phyloP scores from a whole-genome alignment of 345 rosid species.

The Rubroshorea leprosula region DNA sequence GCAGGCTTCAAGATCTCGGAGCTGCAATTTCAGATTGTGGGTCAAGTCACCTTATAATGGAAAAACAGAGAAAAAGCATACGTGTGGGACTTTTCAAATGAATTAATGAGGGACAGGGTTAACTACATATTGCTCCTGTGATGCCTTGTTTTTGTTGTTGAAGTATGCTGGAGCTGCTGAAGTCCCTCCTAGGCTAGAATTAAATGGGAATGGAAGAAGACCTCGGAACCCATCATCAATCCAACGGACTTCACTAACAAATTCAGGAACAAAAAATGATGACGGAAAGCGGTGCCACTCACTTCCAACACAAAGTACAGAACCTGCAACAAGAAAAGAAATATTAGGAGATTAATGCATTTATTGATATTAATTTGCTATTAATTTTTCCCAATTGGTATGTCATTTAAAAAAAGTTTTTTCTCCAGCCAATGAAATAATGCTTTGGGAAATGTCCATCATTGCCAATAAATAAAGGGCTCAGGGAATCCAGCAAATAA shows the following conservation, averaged over 20 bases:
- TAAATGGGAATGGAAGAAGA: conserved; percentile 89
- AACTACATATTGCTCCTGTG: conserved; percentile 74
- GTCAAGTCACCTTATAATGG: background rate
- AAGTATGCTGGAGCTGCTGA: conserved; percentile 82
- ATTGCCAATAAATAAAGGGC: no score
- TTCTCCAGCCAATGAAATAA: no score
- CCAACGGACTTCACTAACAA: conserved; percentile 70
- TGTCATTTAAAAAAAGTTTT: background rate
- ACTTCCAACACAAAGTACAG: conserved; percentile 91
- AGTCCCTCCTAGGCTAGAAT: conserved; percentile 82
- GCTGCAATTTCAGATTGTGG: conserved; percentile 31
- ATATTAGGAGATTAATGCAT: background rate
- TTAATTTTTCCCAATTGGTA: background rate
- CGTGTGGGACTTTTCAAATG: no score
- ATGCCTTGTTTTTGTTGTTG: conserved; percentile 86
- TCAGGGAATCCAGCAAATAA: background rate
- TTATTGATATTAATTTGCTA: background rate
- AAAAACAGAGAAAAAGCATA: background rate
- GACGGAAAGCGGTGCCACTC: conserved; percentile 99
- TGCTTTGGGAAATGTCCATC: no score
- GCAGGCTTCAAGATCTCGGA: conserved; percentile 57
- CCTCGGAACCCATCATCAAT: conserved; percentile 94
- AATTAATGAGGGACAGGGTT: conserved; percentile 1
- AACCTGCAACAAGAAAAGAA: conserved; percentile 37
- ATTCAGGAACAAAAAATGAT: conserved; percentile 80